Evolutionary conservation across 768 basidiomycete genomes (phyloP).

Genomic region (Suillus plorans): DNA sequence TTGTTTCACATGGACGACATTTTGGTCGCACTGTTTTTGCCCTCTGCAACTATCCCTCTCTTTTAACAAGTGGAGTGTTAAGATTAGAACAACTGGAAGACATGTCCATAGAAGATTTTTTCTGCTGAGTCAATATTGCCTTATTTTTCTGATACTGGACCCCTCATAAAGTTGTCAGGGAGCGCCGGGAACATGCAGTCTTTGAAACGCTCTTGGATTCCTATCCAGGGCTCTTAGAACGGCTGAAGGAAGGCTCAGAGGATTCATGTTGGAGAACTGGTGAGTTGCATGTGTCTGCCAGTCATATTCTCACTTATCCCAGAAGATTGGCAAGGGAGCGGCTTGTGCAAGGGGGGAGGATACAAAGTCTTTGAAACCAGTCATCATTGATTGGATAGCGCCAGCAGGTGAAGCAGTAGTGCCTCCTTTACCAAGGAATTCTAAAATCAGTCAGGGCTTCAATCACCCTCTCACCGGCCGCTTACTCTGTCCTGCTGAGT

Average conservation of each 20-base stretch:
- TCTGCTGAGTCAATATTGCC: not conserved
- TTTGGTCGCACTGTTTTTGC: conserved; percentile 4
- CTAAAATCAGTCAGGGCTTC: conserved; percentile 16
- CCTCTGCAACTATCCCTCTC: conserved; percentile 1
- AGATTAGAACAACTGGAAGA: not conserved
- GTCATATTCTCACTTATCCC: not conserved
- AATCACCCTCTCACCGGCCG: conserved; percentile 19
- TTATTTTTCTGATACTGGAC: not conserved
- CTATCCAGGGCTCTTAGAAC: not conserved
- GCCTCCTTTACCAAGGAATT: conserved; percentile 11
- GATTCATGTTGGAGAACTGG: conserved; percentile 19
- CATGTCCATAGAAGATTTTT: conserved; percentile 1
- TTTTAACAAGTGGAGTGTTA: conserved; percentile 9
- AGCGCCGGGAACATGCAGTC: not conserved
- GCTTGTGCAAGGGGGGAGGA: conserved; percentile 14
- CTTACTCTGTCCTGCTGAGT: conserved; percentile 19
- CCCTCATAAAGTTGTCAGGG: not conserved
- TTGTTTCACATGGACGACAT: conserved; percentile 3
- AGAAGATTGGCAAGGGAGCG: conserved; percentile 26
- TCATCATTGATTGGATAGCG: conserved; percentile 25
- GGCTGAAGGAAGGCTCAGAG: conserved; percentile 11
- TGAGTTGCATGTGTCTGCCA: conserved; percentile 1
- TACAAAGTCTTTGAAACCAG: conserved; percentile 17
- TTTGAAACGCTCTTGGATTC: conserved; percentile 11
- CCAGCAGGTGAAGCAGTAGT: conserved; percentile 12